A percentile compares a stretch with the other conserved stretches of the same genome.
phyloP scores from a whole-genome alignment of 805 yeast species.

The Monosporozyma solicola region DNA sequence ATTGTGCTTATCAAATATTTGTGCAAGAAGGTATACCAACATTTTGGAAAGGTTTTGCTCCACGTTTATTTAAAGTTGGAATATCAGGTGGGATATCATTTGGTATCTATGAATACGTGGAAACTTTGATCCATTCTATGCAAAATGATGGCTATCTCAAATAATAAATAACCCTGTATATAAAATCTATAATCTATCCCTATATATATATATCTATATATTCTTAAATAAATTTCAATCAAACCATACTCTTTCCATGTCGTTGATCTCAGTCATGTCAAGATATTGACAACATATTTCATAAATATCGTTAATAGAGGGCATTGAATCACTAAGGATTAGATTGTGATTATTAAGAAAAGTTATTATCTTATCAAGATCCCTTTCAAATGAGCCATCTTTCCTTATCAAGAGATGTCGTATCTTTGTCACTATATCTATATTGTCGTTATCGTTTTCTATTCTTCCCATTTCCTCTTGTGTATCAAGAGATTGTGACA shows the following conservation, averaged over 20 bases:
- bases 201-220: not conserved
- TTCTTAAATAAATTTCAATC: not conserved
- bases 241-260: conserved; percentile 17
- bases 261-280: conserved; percentile 19
- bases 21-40: conserved; percentile 38
- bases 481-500: not conserved
- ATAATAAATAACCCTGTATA: not conserved
- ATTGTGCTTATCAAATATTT: conserved; percentile 42
- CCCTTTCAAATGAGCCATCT: not conserved
- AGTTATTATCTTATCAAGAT: not conserved
- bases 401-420: not conserved
- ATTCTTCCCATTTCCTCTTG: not conserved
- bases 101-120: conserved; percentile 50
- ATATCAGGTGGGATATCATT: conserved; percentile 64
- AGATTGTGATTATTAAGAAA: not conserved
- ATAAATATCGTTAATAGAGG: conserved; percentile 18
- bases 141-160: conserved; percentile 14
- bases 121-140: conserved; percentile 27
- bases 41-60: conserved; percentile 53
- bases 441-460: not conserved
- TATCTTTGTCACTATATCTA: not conserved
- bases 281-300: conserved; percentile 20
- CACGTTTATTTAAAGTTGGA: conserved; percentile 62
- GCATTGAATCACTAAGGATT: not conserved
- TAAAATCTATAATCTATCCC: not conserved